Evolutionary conservation across 495 filamentous ascomycete genomes (phyloP).

Genomic region (Hypoxylon rickii): DNA sequence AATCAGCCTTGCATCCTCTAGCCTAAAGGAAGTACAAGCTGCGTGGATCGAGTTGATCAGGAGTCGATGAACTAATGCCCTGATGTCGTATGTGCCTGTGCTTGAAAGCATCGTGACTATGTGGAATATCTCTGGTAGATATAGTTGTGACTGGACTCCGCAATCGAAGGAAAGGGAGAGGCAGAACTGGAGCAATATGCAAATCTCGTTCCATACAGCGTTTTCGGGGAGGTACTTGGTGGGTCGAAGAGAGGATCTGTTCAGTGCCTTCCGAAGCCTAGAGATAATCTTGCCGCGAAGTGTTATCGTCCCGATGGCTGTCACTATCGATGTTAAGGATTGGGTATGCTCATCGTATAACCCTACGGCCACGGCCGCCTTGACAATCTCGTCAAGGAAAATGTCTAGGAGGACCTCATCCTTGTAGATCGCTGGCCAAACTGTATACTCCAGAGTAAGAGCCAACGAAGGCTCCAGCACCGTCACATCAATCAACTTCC

Average conservation of each 20-base stretch:
- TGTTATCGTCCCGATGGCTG: conserved; percentile 63
- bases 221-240: conserved; percentile 65
- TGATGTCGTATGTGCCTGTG: conserved; percentile 58
- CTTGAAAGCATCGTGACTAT: conserved; percentile 69
- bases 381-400: conserved; percentile 66
- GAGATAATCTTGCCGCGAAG: conserved; percentile 65
- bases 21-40: conserved; percentile 63
- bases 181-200: conserved; percentile 64
- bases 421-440: conserved; percentile 64
- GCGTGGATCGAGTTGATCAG: conserved; percentile 68
- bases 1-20: conserved; percentile 58
- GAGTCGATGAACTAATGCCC: conserved; percentile 61
- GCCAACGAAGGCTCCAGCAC: conserved; percentile 60
- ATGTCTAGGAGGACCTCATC: conserved; percentile 66
- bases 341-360: conserved; percentile 62
- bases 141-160: conserved; percentile 64
- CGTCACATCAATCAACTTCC: conserved; percentile 66
- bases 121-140: conserved; percentile 68
- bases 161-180: conserved; percentile 68
- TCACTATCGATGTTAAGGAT: conserved; percentile 62
- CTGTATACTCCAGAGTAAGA: conserved; percentile 61
- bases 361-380: conserved; percentile 59
- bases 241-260: conserved; percentile 64
- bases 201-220: conserved; percentile 66
- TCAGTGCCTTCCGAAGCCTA: conserved; percentile 64